Evolutionary conservation across 108 stramenopile genomes (phyloP).

Genomic region (Fragilariopsis cylindrus): DNA sequence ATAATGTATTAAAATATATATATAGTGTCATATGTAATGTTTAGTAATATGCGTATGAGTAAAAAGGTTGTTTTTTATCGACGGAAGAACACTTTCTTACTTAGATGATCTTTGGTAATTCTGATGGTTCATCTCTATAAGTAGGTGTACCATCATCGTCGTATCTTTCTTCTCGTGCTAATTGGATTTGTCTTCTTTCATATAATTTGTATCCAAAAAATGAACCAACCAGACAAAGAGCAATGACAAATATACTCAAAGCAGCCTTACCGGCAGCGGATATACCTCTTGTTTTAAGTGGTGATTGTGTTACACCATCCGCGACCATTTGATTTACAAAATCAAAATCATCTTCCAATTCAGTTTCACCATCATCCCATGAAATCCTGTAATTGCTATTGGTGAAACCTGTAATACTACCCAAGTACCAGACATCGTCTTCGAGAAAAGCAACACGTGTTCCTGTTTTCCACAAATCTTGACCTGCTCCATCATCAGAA

Average conservation of each 20-base stretch:
- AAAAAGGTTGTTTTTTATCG: no score
- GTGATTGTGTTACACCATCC: conserved; percentile 8
- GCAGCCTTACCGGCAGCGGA: background rate
- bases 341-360: conserved; percentile 3
- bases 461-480: conserved; percentile 13
- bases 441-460: conserved; percentile 4
- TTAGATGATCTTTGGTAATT: conserved; percentile 17
- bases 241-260: conserved; percentile 1
- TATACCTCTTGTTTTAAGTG: background rate
- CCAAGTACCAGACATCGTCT: conserved; percentile 10
- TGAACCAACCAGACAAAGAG: background rate
- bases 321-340: conserved; percentile 4
- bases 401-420: background rate
- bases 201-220: conserved; percentile 2
- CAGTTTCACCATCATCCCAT: background rate
- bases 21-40: background rate
- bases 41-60: no score
- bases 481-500: background rate
- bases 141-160: background rate
- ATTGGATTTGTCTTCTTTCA: background rate
- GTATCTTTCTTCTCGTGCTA: background rate
- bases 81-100: background rate
- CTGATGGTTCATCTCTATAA: background rate
- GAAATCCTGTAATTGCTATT: background rate
- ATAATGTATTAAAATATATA: background rate